phyloP scores from a whole-genome alignment of 768 basidiomycete species.

The Dioszegia crocea region DNA sequence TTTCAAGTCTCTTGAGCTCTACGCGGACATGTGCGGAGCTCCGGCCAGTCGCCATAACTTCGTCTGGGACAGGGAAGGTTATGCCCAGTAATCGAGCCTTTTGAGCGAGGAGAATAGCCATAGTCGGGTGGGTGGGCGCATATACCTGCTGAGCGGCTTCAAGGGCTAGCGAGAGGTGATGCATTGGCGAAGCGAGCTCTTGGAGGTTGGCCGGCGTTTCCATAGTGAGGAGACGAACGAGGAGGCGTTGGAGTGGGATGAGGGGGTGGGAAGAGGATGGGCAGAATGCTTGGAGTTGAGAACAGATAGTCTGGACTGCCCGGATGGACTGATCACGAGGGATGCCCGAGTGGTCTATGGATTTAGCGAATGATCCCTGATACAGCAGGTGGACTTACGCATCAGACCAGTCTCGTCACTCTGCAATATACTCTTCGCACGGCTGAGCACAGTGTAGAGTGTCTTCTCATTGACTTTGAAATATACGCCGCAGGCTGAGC shows the following conservation, averaged over 20 bases:
- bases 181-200: constrained; percentile 11
- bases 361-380: background rate
- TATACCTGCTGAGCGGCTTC: constrained; percentile 60
- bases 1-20: background rate
- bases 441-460: background rate
- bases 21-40: constrained; percentile 55
- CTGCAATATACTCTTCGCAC: constrained; percentile 12
- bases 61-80: background rate
- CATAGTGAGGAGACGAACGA: constrained; percentile 57
- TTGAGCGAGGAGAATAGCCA: constrained; percentile 70
- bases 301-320: constrained; percentile 62
- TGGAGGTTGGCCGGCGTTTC: constrained; percentile 48
- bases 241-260: constrained; percentile 67
- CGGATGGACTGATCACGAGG: constrained; percentile 51
- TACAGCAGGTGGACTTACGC: constrained; percentile 13
- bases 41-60: background rate
- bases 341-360: background rate
- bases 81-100: constrained; percentile 64
- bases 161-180: constrained; percentile 55
- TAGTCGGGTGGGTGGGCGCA: constrained; percentile 66
- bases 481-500: background rate
- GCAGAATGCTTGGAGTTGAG: constrained; percentile 61
- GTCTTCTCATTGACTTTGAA: background rate
- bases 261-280: constrained; percentile 72
- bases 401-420: constrained; percentile 14